Percentiles rank a stretch among this genome's conserved stretches.
phyloP scores from a whole-genome alignment of 257 asterid species.

The Phtheirospermum japonicum region DNA sequence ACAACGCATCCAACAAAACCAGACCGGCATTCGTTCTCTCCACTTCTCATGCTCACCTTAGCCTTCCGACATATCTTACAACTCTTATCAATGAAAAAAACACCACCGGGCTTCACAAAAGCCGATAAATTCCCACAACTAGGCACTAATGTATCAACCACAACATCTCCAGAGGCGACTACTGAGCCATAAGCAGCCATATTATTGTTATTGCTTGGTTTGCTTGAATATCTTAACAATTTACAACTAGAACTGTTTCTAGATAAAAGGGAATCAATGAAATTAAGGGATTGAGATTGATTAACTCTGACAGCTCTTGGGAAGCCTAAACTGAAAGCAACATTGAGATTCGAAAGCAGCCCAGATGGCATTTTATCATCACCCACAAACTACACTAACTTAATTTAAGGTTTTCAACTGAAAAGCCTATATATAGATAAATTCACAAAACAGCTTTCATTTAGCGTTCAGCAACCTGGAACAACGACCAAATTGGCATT shows the following conservation, averaged over 20 bases:
- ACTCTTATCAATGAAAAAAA: constrained; percentile 43
- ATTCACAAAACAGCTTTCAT: background rate
- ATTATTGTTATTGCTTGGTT: constrained; percentile 14
- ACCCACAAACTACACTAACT: constrained; percentile 13
- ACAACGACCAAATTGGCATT: constrained; percentile 3
- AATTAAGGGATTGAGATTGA: constrained; percentile 29
- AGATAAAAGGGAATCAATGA: constrained; percentile 31
- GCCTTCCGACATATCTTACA: constrained; percentile 36
- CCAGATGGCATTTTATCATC: constrained; percentile 48
- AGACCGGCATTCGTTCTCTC: constrained; percentile 23
- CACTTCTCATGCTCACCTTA: constrained; percentile 42
- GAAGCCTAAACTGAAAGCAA: constrained; percentile 41
- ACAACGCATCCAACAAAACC: constrained; percentile 31
- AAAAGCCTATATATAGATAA: background rate
- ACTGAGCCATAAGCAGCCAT: constrained; percentile 61
- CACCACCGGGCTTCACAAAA: constrained; percentile 45
- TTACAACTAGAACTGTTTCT: constrained; percentile 9
- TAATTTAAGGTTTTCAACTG: constrained; percentile 25
- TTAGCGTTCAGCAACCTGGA: no score
- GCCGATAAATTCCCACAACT: constrained; percentile 46
- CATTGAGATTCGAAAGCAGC: constrained; percentile 43
- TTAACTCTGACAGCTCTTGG: constrained; percentile 42
- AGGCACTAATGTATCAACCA: constrained; percentile 47
- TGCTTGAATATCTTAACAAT: constrained; percentile 21
- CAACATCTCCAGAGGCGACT: constrained; percentile 54